Evolutionary conservation across 1,139 yeast genomes (phyloP), one percentile per base, ranked within the genome.

Genomic region (Lodderomyces margitis): DNA sequence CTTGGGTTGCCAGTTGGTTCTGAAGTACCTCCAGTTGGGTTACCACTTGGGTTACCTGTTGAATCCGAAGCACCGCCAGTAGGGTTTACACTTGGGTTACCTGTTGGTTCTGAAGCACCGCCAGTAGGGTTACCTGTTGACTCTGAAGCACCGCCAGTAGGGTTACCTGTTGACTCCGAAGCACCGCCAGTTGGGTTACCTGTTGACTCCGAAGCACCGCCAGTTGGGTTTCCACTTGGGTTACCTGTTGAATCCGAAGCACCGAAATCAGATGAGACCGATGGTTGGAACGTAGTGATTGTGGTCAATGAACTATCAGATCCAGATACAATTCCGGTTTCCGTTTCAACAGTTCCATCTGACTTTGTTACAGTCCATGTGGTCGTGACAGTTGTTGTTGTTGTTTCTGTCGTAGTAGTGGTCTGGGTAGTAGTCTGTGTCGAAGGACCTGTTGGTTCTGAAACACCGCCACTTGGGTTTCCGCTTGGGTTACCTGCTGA

Each of bases 311-410:
- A 31, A 31, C 9, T 31, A 17, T 15, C 19, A n/a, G 21, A 31
- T 16, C n/a, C 11, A 15, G 28, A 16, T 15, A 21, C 20, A 21
- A 12, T 34, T 12, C 28, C 37, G n/a, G 33, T 12, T 4, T 39
- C 38, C 20, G 39, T 34, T 16, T 21, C 43, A 27, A 37, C 40
- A 11, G 43, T 37, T 6, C 58, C 58, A 41, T 50, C 44, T 21
- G 40, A 30, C 19, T 30, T 32, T 20, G 41, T 33, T 37, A 30
- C 25, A 21, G 36, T 28, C 21, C 32, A 27, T 2, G 32, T 51
- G 8, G 37, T 17, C 24, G 15, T 30, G 20, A 36, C 52, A n/a
- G 37, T 17, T 33, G 15, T 30, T 27, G 38, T 16, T 30, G 34
- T 4, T 5, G 4, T 9, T 30, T 10, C 21, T 4, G 7, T 10